Percentiles rank a stretch among this genome's conserved stretches.
Evolutionary conservation across 2,329 filamentous ascomycete species (phyloP).

Genomic region (Apiospora phragmitis): DNA sequence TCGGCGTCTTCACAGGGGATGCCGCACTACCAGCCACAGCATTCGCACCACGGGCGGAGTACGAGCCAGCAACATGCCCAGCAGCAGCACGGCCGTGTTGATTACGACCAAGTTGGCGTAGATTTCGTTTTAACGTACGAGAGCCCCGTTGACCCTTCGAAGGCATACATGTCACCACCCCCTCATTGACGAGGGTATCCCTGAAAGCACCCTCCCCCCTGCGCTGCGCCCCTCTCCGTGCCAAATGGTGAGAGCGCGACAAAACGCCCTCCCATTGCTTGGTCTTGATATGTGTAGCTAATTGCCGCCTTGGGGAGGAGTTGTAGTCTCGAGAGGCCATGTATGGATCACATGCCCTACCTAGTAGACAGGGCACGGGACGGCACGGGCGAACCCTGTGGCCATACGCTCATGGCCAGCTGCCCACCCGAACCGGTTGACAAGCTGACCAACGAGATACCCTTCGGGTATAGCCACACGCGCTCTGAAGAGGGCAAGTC

Average conservation of each 20-base stretch:
- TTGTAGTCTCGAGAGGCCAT: conserved; percentile 84
- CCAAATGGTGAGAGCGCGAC: conserved; percentile 17
- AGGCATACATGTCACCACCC: conserved; percentile 67
- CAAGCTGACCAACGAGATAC: conserved; percentile 49
- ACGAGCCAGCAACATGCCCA: conserved; percentile 19
- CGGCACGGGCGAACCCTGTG: conserved; percentile 70
- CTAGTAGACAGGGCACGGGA: conserved; percentile 63
- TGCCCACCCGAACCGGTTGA: conserved; percentile 72
- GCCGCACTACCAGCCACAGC: conserved; percentile 20
- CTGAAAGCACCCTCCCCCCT: neutral
- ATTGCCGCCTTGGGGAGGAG: conserved; percentile 40
- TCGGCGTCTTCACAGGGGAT: conserved; percentile 31
- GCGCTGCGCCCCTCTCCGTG: neutral
- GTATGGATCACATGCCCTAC: conserved; percentile 87
- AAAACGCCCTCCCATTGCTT: conserved; percentile 14
- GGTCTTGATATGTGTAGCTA: conserved; percentile 36
- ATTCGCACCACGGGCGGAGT: conserved; percentile 29
- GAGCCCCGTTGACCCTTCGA: conserved; percentile 51
- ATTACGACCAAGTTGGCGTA: conserved; percentile 82
- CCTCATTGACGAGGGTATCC: conserved; percentile 45
- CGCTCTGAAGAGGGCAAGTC: conserved; percentile 21
- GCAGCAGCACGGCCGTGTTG: conserved; percentile 47
- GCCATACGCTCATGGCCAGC: conserved; percentile 91
- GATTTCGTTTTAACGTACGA: conserved; percentile 92
- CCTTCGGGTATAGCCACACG: conserved; percentile 50